A percentile compares a stretch with the other conserved stretches of the same genome.
Conservation (phyloP, 495 filamentous ascomycete species). For the Penicillium simplicissimum region DNA sequence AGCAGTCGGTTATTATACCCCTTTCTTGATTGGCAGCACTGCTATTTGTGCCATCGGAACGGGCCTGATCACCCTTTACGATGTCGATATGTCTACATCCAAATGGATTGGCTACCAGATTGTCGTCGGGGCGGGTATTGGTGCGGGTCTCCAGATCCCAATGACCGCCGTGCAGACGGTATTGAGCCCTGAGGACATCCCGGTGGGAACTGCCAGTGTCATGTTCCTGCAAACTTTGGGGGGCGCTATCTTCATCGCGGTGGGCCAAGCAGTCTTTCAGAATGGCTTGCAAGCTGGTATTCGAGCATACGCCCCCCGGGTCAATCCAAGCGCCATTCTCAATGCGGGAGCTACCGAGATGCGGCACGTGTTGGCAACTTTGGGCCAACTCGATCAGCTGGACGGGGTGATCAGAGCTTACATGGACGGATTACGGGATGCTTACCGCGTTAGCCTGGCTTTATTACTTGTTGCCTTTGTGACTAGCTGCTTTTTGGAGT, state of each 20-base stretch:
- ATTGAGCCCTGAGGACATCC: constrained; percentile 22
- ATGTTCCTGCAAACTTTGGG: constrained; percentile 72
- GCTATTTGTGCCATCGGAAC: constrained; percentile 58
- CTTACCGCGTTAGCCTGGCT: constrained; percentile 33
- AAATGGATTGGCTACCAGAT: constrained; percentile 64
- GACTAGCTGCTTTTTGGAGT: constrained; percentile 46
- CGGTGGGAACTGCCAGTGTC: constrained; percentile 49
- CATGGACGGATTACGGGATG: constrained; percentile 29
- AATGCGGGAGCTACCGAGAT: constrained; percentile 47
- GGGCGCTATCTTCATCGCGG: constrained; percentile 64
- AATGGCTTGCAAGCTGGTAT: constrained; percentile 54
- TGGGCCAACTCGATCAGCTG: constrained; percentile 28
- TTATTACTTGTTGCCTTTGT: constrained; percentile 39
- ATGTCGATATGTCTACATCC: constrained; percentile 33
- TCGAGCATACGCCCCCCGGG: constrained; percentile 35
- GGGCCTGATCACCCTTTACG: constrained; percentile 63
- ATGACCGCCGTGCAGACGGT: constrained; percentile 36
- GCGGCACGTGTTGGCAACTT: constrained; percentile 40
- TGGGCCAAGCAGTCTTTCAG: constrained; percentile 63
- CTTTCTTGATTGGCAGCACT: constrained; percentile 59
- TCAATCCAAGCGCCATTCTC: constrained; percentile 37
- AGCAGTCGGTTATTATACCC: constrained; percentile 66
- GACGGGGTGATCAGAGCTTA: constrained; percentile 31
- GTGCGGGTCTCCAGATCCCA: constrained; percentile 48
- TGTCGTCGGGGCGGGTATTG: constrained; percentile 53